Evolutionary conservation across 768 basidiomycete genomes (phyloP).

Genomic region (Mycena leptocephala): DNA sequence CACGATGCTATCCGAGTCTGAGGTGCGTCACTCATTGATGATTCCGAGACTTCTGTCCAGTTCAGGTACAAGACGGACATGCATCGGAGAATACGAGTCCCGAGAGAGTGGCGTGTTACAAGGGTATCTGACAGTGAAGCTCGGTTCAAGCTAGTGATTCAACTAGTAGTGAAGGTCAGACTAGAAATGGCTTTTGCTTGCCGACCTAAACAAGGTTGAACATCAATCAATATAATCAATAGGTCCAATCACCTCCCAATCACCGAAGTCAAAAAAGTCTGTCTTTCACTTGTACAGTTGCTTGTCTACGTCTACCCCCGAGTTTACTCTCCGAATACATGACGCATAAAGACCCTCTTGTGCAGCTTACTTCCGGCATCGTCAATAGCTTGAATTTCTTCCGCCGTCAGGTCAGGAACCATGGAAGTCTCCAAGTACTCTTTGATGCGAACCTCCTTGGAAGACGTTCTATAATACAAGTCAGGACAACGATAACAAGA

Average conservation of each 20-base stretch:
- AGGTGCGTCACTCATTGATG: background rate
- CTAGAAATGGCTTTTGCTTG: background rate
- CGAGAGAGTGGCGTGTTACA: slow-evolving; percentile 13
- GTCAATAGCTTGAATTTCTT: slow-evolving; percentile 77
- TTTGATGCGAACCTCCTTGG: slow-evolving; percentile 63
- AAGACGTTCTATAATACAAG: slow-evolving; percentile 57
- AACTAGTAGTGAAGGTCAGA: background rate
- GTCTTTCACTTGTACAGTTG: background rate
- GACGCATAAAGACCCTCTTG: slow-evolving; percentile 59
- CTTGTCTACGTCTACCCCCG: background rate
- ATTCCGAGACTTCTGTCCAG: slow-evolving; percentile 24
- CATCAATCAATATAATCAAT: background rate
- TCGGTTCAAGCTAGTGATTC: background rate
- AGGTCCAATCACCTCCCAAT: background rate
- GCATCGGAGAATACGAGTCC: slow-evolving; percentile 11
- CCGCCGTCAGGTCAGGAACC: slow-evolving; percentile 68
- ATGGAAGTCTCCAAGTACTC: slow-evolving; percentile 59
- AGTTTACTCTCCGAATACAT: slow-evolving; percentile 48
- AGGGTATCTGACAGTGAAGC: background rate
- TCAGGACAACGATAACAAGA: background rate
- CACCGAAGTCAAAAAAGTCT: background rate
- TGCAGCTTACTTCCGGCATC: slow-evolving; percentile 66
- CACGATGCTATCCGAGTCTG: slow-evolving; percentile 23
- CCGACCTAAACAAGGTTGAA: too few relatives aligned
- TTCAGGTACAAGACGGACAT: slow-evolving; percentile 15